Evolutionary conservation across 1,284 basidiomycete species (phyloP).

Genomic region (Thecaphora frezii): DNA sequence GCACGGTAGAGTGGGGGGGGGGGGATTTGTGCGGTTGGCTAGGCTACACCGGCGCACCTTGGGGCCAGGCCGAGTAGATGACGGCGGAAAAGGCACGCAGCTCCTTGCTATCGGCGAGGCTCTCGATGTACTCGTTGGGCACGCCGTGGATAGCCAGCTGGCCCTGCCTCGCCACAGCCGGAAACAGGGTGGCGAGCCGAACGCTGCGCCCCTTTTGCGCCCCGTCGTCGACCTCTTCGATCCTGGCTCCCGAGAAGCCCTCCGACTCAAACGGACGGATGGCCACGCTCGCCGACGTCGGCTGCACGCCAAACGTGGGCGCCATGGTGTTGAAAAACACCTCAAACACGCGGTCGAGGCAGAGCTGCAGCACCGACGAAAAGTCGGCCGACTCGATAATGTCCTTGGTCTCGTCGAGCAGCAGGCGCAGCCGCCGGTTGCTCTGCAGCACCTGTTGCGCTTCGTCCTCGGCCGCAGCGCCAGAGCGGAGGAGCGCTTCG

Average conservation of each 20-base stretch:
- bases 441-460: constrained; percentile 11
- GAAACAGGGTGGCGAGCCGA: constrained; percentile 73
- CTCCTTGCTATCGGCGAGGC: constrained; percentile 60
- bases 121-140: constrained; percentile 79
- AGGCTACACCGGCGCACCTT: constrained; percentile 1
- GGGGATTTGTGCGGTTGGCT: too few relatives aligned
- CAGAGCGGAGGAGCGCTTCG: constrained; percentile 49
- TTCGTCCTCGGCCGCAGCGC: constrained; percentile 30
- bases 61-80: constrained; percentile 62
- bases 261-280: constrained; percentile 64
- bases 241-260: constrained; percentile 7
- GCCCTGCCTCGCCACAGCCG: constrained; percentile 75
- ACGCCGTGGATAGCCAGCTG: constrained; percentile 70
- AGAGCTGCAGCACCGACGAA: constrained; percentile 68
- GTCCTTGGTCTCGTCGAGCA: constrained; percentile 71
- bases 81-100: constrained; percentile 64
- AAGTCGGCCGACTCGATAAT: constrained; percentile 73
- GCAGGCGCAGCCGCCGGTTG: constrained; percentile 66
- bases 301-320: constrained; percentile 45
- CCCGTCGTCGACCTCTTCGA: constrained; percentile 37
- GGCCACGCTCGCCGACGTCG: constrained; percentile 10
- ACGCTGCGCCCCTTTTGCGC: constrained; percentile 63
- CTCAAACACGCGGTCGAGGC: constrained; percentile 70
- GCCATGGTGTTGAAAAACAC: constrained; percentile 66
- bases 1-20: too few relatives aligned